Base-by-base conservation (phyloP, 2,329 filamentous ascomycete species). In the Geosmithia morbida region DNA sequence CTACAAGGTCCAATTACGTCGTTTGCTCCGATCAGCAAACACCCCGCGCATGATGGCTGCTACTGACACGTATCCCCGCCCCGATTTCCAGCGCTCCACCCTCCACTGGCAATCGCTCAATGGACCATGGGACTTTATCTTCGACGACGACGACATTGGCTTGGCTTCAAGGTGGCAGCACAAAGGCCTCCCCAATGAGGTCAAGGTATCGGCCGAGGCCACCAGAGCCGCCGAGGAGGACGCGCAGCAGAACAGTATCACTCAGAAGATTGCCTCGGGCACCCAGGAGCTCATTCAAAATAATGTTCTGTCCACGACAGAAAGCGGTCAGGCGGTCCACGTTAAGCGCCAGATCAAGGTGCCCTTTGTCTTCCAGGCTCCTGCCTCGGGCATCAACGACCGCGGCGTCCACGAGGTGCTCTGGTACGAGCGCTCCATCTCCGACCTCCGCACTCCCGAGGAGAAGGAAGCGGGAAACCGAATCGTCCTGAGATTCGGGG, bases 331-430 rank as follows among this genome's bases (percentile, higher is more conserved):
- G 13, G 51, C 54, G 0, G 62, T 61, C 13, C 60, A 72, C 49
- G 54, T 59, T 13, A 76, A 73, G 56, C 66, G 67, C 22, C 65
- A 68, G 10, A 83, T 84, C 51, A 65, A 70, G 37, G 78, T 84
- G 0, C 80, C 80, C 0, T 85, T 74, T 52, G 79, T 77, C 2
- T 84, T 82, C 54, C 81, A 84, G 57, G 71, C 73, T 5, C 72
- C 72, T 0, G 79, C 79, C 0, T 83, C 79, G 0, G 77, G 78
- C 2, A 75, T 83, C 52, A 68, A 74, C 50, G 72, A 81, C 33
- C 71, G 71, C 47, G 75, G 72, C 45, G 76, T 77, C 2, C 81
- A 84, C 56, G 78, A 83, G 58, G 74, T 83, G 3, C 57, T 84
- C 8, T 84, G 80, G 80, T 84, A 84, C 54, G 74, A 82, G 59